A percentile compares a stretch with the other conserved stretches of the same genome.
Evolutionary conservation across 495 filamentous ascomycete genomes (phyloP).

Genomic region (Sordaria brevicollis): DNA sequence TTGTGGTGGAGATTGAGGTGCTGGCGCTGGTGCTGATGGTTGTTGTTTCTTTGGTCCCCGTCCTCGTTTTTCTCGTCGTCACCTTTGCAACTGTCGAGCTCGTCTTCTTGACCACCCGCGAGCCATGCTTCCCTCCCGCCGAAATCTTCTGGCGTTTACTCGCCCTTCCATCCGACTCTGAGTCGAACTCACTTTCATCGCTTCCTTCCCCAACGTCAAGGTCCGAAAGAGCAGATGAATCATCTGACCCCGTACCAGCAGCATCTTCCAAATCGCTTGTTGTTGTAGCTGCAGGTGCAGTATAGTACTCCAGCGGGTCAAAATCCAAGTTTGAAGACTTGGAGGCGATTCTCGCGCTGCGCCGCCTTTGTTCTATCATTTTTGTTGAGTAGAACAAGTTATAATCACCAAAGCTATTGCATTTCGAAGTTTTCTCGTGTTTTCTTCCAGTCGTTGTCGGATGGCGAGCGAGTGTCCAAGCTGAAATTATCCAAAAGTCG

Average conservation of each 20-base stretch:
- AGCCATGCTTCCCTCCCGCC: rapidly evolving
- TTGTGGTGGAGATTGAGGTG: background rate
- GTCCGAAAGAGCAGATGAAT: background rate
- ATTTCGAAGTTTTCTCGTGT: background rate
- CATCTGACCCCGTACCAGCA: background rate
- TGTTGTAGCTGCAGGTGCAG: too few relatives aligned
- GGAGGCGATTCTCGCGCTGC: background rate
- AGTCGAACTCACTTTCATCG: background rate
- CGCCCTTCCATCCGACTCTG: background rate
- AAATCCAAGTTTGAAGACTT: background rate
- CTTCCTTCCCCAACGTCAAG: too few relatives aligned
- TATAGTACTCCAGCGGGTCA: background rate
- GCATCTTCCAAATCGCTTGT: too few relatives aligned
- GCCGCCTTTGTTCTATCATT: background rate
- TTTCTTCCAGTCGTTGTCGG: rapidly evolving
- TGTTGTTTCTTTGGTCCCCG: background rate
- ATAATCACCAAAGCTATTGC: background rate
- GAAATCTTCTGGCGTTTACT: background rate
- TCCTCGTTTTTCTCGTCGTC: background rate
- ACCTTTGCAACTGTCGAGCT: background rate
- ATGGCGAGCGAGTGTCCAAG: background rate
- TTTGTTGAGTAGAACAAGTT: background rate
- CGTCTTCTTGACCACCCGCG: background rate
- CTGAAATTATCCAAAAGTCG: background rate
- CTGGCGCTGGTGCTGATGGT: background rate